A percentile compares a stretch with the other conserved stretches of the same genome.
phyloP scores from a whole-genome alignment of 441 rosid species.

The Aleurites moluccanus region DNA sequence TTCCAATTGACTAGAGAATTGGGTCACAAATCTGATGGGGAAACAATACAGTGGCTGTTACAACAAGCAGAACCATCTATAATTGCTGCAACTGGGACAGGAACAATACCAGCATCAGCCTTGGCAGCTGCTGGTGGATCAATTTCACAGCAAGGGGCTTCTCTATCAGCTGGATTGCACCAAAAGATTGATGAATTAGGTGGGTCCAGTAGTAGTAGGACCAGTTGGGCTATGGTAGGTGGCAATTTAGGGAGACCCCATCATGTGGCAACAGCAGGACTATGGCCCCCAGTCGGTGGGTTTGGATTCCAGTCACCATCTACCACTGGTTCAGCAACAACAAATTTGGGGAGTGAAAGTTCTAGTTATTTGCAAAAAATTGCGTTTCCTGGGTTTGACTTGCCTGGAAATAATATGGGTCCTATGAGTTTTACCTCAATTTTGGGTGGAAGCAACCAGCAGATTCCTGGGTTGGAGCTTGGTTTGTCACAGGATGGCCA shows the following conservation, averaged over 20 bases:
- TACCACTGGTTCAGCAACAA: constrained; percentile 42
- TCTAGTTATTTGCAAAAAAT: constrained; percentile 56
- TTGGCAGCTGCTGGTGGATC: constrained; percentile 58
- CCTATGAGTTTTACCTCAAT: constrained; percentile 78
- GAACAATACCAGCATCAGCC: constrained; percentile 96
- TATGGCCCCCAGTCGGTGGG: constrained; percentile 72
- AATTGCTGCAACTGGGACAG: constrained; percentile 86
- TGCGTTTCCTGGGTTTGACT: constrained; percentile 78
- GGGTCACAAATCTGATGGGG: constrained; percentile 97
- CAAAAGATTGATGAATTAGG: constrained; percentile 66
- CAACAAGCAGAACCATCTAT: constrained; percentile 95
- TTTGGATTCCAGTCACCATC: constrained; percentile 57
- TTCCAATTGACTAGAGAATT: constrained; percentile 89
- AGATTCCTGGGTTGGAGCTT: constrained; percentile 89
- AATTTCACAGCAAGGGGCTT: constrained; percentile 58
- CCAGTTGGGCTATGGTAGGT: constrained; percentile 66
- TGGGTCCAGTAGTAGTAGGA: constrained; percentile 64
- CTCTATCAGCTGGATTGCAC: constrained; percentile 63
- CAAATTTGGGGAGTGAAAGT: constrained; percentile 53
- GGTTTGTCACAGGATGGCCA: constrained; percentile 94
- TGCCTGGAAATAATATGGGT: constrained; percentile 53
- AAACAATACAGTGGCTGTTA: constrained; percentile 92
- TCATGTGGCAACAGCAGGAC: constrained; percentile 48
- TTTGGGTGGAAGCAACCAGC: constrained; percentile 53
- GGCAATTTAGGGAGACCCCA: constrained; percentile 66